Evolutionary conservation across 2,329 filamentous ascomycete species (phyloP).

Genomic region (Aspergillus awamori): DNA sequence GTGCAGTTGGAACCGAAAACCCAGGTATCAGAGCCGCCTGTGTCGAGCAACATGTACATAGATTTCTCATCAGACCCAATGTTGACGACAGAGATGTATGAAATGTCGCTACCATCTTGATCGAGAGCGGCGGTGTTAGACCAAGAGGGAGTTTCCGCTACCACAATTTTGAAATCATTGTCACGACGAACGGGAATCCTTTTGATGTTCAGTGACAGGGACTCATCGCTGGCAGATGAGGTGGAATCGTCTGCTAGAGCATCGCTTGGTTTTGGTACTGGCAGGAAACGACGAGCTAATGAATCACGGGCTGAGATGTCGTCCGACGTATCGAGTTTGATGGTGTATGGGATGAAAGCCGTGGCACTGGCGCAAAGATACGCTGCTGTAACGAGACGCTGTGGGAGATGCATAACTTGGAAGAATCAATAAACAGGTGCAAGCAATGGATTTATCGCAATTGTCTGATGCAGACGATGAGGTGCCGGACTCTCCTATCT

Average conservation of each 20-base stretch:
- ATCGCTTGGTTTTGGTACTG: constrained; percentile 28
- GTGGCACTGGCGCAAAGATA: constrained; percentile 38
- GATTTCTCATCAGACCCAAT: constrained; percentile 54
- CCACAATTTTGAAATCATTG: constrained; percentile 52
- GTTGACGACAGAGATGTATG: constrained; percentile 56
- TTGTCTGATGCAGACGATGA: not conserved
- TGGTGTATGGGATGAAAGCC: constrained; percentile 49
- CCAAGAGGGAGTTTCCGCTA: constrained; percentile 43
- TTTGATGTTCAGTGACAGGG: constrained; percentile 42
- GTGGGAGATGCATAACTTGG: constrained; percentile 41
- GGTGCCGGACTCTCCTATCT: not conserved
- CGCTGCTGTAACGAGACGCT: constrained; percentile 38
- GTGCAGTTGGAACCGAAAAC: constrained; percentile 74
- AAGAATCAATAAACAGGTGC: not conserved
- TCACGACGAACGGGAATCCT: constrained; percentile 47
- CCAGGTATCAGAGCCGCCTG: constrained; percentile 71
- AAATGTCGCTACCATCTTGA: constrained; percentile 58
- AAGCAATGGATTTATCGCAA: not conserved
- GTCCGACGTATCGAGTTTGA: constrained; percentile 25
- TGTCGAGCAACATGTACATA: constrained; percentile 59
- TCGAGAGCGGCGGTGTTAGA: constrained; percentile 54
- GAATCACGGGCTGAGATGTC: constrained; percentile 17
- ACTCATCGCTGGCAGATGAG: constrained; percentile 17
- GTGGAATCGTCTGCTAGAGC: constrained; percentile 24
- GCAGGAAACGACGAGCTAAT: constrained; percentile 37